Base-by-base conservation (phyloP, 163 green algal species). In the Picocystis sp. region DNA sequence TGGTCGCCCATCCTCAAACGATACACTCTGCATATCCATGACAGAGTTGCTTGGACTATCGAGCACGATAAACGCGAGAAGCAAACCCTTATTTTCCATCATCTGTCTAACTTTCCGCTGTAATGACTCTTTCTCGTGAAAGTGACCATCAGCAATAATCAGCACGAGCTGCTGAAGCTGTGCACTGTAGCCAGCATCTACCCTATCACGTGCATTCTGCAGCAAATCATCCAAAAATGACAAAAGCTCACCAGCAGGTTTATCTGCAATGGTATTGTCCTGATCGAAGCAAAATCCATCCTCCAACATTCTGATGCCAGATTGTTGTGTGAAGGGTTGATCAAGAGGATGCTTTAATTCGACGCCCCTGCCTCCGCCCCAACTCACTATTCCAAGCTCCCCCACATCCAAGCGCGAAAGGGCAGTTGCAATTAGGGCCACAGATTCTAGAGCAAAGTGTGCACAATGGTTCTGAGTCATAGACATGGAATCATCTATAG, bases 231-330 rank as follows among this genome's bases (percentile, higher is more conserved):
- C 56, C 58, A 95, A 66, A 29, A 60, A 71, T 3, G 69, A 58
- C 49, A 98, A 64, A 17, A 97, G 69, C 45, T 88, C 71, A 53
- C 86, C 67, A 73, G 94, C 81, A 11, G 89, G 89, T 22, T 69
- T 62, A 62, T 97, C 88, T 2, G 67, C 75, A 22, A 98, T 83
- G 17, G 86, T 97, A 75, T 93, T 96, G 68, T 98, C 89, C 58
- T 89, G 71, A 48, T 82, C 69, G 54, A 98, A 98, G 2, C 69
- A 64, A 52, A 98, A 74, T 38, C 29, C 29, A 38, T 38, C 29
- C 29, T 38, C 29, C 29, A 38, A 38, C 29, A 38, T 38, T 8
- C 29, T 38, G 8, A 8, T 8, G 29, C 29, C 29, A 8, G 0
- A 38, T 8, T 38, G 29, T 8, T 38, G 29, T 38, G 29, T 38